Conservation (phyloP, 495 filamentous ascomycete species). For the Annulohypoxylon maeteangense region DNA sequence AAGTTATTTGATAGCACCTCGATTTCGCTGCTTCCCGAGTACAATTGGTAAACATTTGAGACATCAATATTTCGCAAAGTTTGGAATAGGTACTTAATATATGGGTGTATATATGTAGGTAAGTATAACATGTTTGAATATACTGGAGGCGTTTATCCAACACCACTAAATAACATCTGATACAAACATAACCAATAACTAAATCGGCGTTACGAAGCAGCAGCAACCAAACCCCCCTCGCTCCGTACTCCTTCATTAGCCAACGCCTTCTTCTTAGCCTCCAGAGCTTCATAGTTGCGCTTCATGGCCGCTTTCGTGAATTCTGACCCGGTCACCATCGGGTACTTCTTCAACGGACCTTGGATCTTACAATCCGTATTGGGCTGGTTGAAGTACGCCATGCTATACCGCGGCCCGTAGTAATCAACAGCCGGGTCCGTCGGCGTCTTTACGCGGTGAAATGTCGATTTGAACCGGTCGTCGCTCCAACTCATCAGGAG, state of each 20-base stretch:
- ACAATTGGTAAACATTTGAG: too few relatives aligned
- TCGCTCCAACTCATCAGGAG: constrained; percentile 76
- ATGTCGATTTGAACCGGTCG: constrained; percentile 74
- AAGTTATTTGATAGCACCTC: too few relatives aligned
- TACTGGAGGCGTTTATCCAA: neutral
- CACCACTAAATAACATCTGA: neutral
- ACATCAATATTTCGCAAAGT: too few relatives aligned
- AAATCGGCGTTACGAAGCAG: constrained; percentile 21
- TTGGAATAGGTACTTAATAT: too few relatives aligned
- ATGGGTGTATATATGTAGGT: neutral
- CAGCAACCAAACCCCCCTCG: constrained; percentile 12
- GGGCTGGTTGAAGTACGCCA: constrained; percentile 75
- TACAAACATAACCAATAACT: neutral
- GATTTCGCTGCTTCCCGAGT: too few relatives aligned
- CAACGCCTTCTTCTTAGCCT: constrained; percentile 48
- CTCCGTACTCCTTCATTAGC: neutral
- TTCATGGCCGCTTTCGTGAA: constrained; percentile 68
- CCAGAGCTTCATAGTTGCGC: constrained; percentile 64
- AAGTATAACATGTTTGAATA: neutral
- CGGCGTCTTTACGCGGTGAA: constrained; percentile 71
- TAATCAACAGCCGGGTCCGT: constrained; percentile 60
- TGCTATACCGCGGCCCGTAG: constrained; percentile 68
- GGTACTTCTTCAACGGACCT: constrained; percentile 70
- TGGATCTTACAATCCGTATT: constrained; percentile 68
- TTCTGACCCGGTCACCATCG: constrained; percentile 65